These are phyloP conservation scores for Heterobasidion irregulare DNA, from an alignment of 1,284 basidiomycete genomes.

Conservation along the genomic window DNA sequence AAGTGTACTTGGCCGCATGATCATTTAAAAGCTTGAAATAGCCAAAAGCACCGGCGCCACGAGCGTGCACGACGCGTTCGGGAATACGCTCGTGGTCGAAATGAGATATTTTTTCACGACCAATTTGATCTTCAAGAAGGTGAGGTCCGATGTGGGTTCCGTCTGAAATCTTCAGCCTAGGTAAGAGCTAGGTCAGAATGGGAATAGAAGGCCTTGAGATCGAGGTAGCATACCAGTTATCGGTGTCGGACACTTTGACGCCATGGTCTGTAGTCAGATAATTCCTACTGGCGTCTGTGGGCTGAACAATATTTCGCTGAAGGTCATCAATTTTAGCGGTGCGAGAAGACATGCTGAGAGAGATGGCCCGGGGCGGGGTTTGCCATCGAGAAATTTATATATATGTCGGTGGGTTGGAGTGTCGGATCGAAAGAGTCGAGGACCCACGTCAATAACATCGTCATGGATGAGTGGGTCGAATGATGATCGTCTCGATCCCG, in stretches of 20 bases:
- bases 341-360: conserved; percentile 11
- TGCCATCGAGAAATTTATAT: background rate
- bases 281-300: conserved; percentile 19
- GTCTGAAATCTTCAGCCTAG: conserved; percentile 33
- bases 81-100: conserved; percentile 82
- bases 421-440: too few species aligned
- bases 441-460: background rate
- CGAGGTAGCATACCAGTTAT: conserved; percentile 44
- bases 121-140: conserved; percentile 61
- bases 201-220: background rate
- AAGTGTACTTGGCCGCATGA: conserved; percentile 55
- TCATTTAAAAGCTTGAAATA: conserved; percentile 69
- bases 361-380: background rate
- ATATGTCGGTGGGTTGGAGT: background rate
- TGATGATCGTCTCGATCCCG: too few species aligned
- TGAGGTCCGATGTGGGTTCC: conserved; percentile 39
- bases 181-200: conserved; percentile 25
- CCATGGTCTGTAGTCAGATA: conserved; percentile 57
- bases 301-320: conserved; percentile 31
- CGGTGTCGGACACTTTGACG: conserved; percentile 49
- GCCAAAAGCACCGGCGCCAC: conserved; percentile 77
- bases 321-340: conserved; percentile 40
- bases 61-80: conserved; percentile 55
- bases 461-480: background rate
- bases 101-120: conserved; percentile 63